Percentiles rank a stretch among this genome's conserved stretches.
These are phyloP conservation scores for Aeminium ludgeri DNA, from an alignment of 495 filamentous ascomycete genomes.

Conservation along the genomic window DNA sequence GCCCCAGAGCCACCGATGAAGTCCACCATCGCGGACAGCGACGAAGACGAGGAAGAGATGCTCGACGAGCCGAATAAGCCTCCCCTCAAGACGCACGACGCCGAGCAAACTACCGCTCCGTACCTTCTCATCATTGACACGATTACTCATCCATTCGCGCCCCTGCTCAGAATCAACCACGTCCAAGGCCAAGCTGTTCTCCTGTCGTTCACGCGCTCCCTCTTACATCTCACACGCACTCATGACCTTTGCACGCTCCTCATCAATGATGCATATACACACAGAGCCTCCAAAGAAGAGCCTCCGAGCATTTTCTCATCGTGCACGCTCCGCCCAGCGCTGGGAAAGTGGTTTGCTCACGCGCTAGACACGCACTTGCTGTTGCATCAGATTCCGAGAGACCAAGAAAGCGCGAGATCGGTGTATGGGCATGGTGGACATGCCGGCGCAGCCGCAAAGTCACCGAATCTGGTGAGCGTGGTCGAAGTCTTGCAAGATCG, in stretches of 20 bases:
- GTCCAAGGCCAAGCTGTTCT: conserved; percentile 19
- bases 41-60: conserved; percentile 23
- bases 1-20: neutral
- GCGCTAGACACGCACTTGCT: conserved; percentile 22
- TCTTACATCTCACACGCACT: conserved; percentile 18
- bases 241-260: conserved; percentile 23
- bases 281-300: conserved; percentile 6
- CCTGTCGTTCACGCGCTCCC: conserved; percentile 20
- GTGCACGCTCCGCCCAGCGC: conserved; percentile 15
- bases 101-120: neutral
- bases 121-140: conserved; percentile 23
- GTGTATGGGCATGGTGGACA: conserved; percentile 1
- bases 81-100: neutral
- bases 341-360: conserved; percentile 15
- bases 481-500: conserved; percentile 23
- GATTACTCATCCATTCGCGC: conserved; percentile 30
- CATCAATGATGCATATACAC: conserved; percentile 15
- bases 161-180: conserved; percentile 16
- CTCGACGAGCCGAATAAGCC: conserved; percentile 6
- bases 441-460: neutral
- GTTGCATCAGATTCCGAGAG: conserved; percentile 10
- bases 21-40: conserved; percentile 15
- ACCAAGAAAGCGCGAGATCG: neutral
- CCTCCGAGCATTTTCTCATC: conserved; percentile 21
- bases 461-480: conserved; percentile 15